Evolutionary conservation across 2,329 filamentous ascomycete genomes (phyloP), one percentile per base, ranked within the genome.

Genomic region (Simplicillium sp.): DNA sequence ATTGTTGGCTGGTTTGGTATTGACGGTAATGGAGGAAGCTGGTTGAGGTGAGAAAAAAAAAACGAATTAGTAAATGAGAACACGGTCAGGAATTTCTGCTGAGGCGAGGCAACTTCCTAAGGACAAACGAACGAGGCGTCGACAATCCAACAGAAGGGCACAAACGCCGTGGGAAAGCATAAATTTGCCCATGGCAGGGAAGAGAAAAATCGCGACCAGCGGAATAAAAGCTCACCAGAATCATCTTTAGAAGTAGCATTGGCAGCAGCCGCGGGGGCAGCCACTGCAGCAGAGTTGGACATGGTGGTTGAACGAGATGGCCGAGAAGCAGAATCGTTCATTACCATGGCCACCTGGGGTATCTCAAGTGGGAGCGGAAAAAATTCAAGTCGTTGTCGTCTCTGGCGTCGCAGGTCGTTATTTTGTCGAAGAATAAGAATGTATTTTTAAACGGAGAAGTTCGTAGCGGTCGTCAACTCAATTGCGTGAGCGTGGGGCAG

Each of bases 1-100:
- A 48, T 58, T 62, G 52, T 60, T 53, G 34, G 61, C 58, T 37
- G 55, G 47, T 45, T 61, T 64, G 47, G 70, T 70, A 49, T 71
- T 73, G 48, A 73, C 70, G 37, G 69, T 72, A 39, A 73, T 72
- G 31, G 70, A 68, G 18, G 70, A 68, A 41, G 64, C 70, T 69
- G 50, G 45, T 20, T 16, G 41, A n/a, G 41, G 31, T 7, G 28
- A 44, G 32, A 12, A 36, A 13, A 18, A 28, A 34, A 11, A n/a
- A 12, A 13, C 13, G 11, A n/a, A 34, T 28, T 28, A 39, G 37
- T 18, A 18, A 39, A 14, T 20, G 17, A 14, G 17, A 29, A 29
- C 20, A 29, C 13, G 20, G 9, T 25, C 5, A 25, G 20, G 9
- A 25, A 25, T 25, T 25, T 25, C 20, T 25, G 20, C 20, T 25